A percentile compares a stretch with the other conserved stretches of the same genome.
Evolutionary conservation across 345 rosid genomes (phyloP).

Genomic region (Noccaea bulbosa): DNA sequence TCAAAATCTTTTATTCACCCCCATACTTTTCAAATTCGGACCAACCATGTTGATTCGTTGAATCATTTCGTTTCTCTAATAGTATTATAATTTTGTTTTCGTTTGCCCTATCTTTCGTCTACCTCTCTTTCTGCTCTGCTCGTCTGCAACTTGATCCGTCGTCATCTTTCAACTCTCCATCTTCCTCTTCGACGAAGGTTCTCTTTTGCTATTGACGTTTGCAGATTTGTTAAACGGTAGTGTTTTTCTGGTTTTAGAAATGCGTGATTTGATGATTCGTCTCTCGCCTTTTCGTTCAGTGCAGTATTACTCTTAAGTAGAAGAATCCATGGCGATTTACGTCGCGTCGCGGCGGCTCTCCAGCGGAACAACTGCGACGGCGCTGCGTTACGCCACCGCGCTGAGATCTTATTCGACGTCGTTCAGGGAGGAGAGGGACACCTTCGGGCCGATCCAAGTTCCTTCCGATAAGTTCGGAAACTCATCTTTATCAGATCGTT

Average conservation of each 20-base stretch:
- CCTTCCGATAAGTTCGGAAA: conserved; percentile 74
- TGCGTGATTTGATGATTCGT: conserved; percentile 15
- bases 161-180: conserved; percentile 32
- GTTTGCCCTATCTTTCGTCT: conserved; percentile 25
- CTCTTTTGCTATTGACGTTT: background rate
- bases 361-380: conserved; percentile 47
- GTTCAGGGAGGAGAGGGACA: conserved; percentile 89
- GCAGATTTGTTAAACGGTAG: background rate
- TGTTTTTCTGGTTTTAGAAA: background rate
- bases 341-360: conserved; percentile 67
- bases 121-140: background rate
- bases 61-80: background rate
- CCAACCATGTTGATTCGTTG: conserved; percentile 20
- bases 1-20: background rate
- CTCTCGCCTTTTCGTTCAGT: conserved; percentile 27
- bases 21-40: conserved; percentile 31
- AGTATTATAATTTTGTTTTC: conserved; percentile 1
- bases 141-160: conserved; percentile 24
- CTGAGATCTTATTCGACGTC: conserved; percentile 61
- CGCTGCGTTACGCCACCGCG: conserved; percentile 55
- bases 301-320: conserved; percentile 23
- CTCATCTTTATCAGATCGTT: conserved; percentile 10
- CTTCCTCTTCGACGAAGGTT: conserved; percentile 28
- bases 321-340: conserved; percentile 58
- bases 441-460: conserved; percentile 90